These are phyloP conservation scores for Ceratocystis colombiana DNA, from an alignment of 2,329 filamentous ascomycete genomes.

Conservation along the genomic window DNA sequence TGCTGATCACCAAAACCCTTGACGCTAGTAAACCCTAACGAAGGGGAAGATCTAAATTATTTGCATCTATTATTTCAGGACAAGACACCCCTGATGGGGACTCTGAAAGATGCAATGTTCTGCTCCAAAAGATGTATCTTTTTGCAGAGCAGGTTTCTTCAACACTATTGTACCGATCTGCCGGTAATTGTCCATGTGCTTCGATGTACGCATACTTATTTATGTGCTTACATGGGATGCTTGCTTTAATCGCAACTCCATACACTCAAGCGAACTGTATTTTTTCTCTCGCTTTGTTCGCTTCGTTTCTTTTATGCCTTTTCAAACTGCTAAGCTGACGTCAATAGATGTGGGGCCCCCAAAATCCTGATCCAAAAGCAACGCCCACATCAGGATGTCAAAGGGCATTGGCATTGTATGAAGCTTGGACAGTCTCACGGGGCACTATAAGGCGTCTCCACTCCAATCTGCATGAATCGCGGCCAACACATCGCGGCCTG, in stretches of 20 bases:
- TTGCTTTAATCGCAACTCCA: not conserved
- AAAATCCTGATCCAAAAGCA: not conserved
- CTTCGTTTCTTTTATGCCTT: conserved; percentile 1
- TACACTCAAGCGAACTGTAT: conserved; percentile 5
- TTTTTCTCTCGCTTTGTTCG: not conserved
- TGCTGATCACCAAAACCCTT: too few species aligned
- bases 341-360: not conserved
- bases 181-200: too few species aligned
- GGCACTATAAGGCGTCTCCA: not conserved
- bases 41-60: too few species aligned
- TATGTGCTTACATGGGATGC: too few species aligned
- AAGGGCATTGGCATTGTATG: not conserved
- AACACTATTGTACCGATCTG: too few species aligned
- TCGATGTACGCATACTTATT: too few species aligned
- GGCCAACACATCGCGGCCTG: conserved; percentile 5
- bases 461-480: not conserved
- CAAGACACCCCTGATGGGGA: too few species aligned
- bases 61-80: too few species aligned
- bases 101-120: too few species aligned
- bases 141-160: too few species aligned
- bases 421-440: conserved; percentile 11
- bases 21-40: too few species aligned
- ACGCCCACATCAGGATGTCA: not conserved
- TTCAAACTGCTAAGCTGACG: not conserved
- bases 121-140: too few species aligned